Evolutionary conservation across 257 asterid species (phyloP).

Genomic region (Solanum corneliomulleri): DNA sequence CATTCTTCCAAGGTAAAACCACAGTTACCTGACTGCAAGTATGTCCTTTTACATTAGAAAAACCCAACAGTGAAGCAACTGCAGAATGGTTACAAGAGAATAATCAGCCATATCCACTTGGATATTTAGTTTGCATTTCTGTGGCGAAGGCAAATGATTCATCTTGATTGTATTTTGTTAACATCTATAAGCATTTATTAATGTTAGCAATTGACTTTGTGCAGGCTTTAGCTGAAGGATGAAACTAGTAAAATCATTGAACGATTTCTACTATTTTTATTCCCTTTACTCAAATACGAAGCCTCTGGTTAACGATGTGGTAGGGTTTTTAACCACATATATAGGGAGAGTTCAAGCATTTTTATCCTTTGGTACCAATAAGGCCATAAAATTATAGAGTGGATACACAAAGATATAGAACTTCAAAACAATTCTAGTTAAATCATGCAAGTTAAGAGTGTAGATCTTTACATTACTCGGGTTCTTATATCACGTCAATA

Average conservation of each 20-base stretch:
- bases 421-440: too few species aligned
- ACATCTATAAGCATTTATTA: not conserved
- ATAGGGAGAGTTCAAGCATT: too few species aligned
- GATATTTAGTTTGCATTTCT: not conserved
- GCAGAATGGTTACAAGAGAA: not conserved
- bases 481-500: fast-evolving
- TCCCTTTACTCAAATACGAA: not conserved
- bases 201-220: not conserved
- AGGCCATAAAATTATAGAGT: too few species aligned
- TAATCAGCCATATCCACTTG: not conserved
- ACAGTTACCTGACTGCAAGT: not conserved
- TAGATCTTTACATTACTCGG: too few species aligned
- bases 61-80: not conserved
- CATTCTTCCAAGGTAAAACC: not conserved
- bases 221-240: not conserved
- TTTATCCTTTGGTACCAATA: too few species aligned
- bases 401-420: too few species aligned
- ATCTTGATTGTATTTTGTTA: not conserved
- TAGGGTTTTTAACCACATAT: too few species aligned
- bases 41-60: not conserved
- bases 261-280: not conserved
- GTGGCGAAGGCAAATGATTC: not conserved
- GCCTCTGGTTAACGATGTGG: not conserved
- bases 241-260: not conserved
- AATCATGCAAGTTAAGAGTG: too few species aligned